Conservation (phyloP, 2,329 filamentous ascomycete species). For the Penicillium fuscoglaucum region DNA sequence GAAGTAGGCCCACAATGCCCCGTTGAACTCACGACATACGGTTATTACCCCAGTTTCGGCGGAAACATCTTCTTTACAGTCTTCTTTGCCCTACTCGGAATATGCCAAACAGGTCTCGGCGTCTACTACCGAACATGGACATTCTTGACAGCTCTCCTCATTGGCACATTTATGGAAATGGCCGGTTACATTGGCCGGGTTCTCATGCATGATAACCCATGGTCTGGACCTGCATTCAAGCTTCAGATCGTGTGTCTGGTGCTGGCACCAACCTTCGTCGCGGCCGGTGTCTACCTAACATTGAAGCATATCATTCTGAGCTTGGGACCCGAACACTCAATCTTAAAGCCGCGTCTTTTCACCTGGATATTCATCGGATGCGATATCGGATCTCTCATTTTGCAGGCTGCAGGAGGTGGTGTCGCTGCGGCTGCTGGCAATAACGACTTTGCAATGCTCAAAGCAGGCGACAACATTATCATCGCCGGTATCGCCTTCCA, state of each 20-base stretch:
- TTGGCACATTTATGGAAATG: constrained; percentile 53
- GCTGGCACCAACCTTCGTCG: constrained; percentile 57
- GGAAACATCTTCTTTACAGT: constrained; percentile 56
- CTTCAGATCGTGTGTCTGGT: constrained; percentile 58
- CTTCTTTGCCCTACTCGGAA: constrained; percentile 52
- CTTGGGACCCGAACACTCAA: constrained; percentile 53
- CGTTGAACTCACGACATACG: constrained; percentile 52
- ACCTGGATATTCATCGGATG: constrained; percentile 62
- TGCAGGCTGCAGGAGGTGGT: constrained; percentile 60
- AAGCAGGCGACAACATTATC: constrained; percentile 57
- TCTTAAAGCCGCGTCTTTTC: constrained; percentile 52
- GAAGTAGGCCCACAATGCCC: constrained; percentile 44
- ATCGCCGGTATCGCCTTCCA: constrained; percentile 60
- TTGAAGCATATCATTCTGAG: constrained; percentile 59
- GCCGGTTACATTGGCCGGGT: constrained; percentile 59
- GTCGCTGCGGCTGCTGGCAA: constrained; percentile 55
- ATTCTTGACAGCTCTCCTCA: constrained; percentile 51
- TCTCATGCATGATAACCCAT: constrained; percentile 56
- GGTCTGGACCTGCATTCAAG: constrained; percentile 51
- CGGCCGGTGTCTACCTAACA: constrained; percentile 57
- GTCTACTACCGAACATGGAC: constrained; percentile 57
- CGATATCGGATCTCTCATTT: constrained; percentile 58
- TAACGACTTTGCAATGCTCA: constrained; percentile 36
- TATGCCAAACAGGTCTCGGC: constrained; percentile 53
- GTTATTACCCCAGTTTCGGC: constrained; percentile 54